These are phyloP conservation scores for Vigna unguiculata DNA, from an alignment of 306 rosid genomes.

Conservation along the genomic window DNA sequence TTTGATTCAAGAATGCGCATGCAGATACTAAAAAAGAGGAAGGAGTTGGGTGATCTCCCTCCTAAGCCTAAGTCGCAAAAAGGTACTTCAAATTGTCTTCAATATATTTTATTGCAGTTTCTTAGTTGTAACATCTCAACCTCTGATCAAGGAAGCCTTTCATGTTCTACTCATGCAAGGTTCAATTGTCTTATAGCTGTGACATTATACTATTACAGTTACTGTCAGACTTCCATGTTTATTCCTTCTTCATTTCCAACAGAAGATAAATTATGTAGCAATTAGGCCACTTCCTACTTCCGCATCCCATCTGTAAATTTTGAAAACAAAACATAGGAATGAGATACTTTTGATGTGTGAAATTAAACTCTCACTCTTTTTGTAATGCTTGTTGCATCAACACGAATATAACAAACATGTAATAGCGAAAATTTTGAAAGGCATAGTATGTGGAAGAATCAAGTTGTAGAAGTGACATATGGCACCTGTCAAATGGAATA, in stretches of 20 bases:
- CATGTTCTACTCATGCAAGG: conserved; percentile 30
- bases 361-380: conserved; percentile 23
- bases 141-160: conserved; percentile 37
- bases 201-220: conserved; percentile 16
- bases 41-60: conserved; percentile 74
- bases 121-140: conserved; percentile 26
- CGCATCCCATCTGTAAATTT: not conserved
- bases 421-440: conserved; percentile 29
- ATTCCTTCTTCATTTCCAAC: conserved; percentile 11
- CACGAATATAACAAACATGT: conserved; percentile 2
- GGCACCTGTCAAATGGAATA: conserved; percentile 30
- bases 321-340: conserved; percentile 27
- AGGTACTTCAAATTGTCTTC: conserved; percentile 56
- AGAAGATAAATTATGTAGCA: conserved; percentile 8
- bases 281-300: conserved; percentile 20
- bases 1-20: conserved; percentile 91
- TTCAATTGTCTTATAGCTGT: conserved; percentile 22
- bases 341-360: conserved; percentile 15
- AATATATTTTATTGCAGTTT: conserved; percentile 24
- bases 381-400: conserved; percentile 26
- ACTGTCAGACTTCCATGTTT: conserved; percentile 8
- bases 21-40: conserved; percentile 80
- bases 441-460: conserved; percentile 21
- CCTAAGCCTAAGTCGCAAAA: conserved; percentile 63
- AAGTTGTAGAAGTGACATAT: conserved; percentile 24